Conservation (phyloP, 140 eudicot species). For the Flaveria floridana region DNA sequence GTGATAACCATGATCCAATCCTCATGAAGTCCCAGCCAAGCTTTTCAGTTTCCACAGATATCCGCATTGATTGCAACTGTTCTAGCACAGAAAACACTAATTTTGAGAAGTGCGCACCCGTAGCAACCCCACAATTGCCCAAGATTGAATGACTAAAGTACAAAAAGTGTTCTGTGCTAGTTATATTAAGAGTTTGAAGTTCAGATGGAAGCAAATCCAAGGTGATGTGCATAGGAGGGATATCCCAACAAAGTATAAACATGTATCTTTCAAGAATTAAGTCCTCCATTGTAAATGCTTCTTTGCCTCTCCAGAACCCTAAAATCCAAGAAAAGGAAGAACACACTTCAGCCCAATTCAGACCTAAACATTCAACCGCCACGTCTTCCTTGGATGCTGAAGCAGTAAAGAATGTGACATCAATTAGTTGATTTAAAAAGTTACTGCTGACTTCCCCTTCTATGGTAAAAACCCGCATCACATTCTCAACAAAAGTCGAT, state of each 20-base stretch:
- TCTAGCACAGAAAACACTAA: slow-evolving; percentile 54
- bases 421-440: slow-evolving; percentile 67
- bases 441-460: slow-evolving; percentile 48
- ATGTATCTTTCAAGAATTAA: slow-evolving; percentile 77
- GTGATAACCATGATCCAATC: slow-evolving; percentile 80
- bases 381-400: slow-evolving; percentile 51
- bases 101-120: slow-evolving; percentile 37
- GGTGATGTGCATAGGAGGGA: slow-evolving; percentile 47
- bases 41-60: slow-evolving; percentile 44
- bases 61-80: slow-evolving; percentile 48
- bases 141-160: slow-evolving; percentile 56
- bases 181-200: slow-evolving; percentile 43
- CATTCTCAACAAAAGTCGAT: slow-evolving; percentile 51
- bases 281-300: slow-evolving; percentile 63
- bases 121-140: slow-evolving; percentile 39
- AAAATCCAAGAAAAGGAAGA: slow-evolving; percentile 59
- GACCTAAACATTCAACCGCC: slow-evolving; percentile 48
- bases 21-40: slow-evolving; percentile 78
- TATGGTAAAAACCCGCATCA: slow-evolving; percentile 42
- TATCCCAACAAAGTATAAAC: slow-evolving; percentile 91
- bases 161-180: slow-evolving; percentile 53
- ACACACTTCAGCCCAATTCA: slow-evolving; percentile 58
- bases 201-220: slow-evolving; percentile 37
- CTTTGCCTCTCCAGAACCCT: slow-evolving; percentile 77
- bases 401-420: slow-evolving; percentile 70